A percentile compares a stretch with the other conserved stretches of the same genome.
These are phyloP conservation scores for Dissophora ornata DNA, from an alignment of 192 early-diverging fungal genomes.

Conservation along the genomic window DNA sequence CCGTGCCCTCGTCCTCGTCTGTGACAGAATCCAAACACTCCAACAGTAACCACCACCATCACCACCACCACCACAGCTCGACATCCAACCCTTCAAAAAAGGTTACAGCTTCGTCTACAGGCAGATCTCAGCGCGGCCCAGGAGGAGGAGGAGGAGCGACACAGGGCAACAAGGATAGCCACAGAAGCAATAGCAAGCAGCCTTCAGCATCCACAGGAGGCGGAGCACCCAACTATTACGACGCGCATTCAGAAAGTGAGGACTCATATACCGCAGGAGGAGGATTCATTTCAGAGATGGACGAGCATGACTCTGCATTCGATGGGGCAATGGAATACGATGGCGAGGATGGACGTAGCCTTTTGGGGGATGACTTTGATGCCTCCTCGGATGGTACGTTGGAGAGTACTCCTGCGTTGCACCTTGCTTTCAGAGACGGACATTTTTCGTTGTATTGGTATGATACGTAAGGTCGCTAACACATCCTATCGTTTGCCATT, in stretches of 20 bases:
- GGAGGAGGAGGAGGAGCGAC: neutral
- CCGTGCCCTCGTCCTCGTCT: conserved; percentile 28
- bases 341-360: conserved; percentile 46
- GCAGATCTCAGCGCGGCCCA: conserved; percentile 8
- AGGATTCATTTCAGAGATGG: conserved; percentile 51
- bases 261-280: conserved; percentile 41
- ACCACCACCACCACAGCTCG: conserved; percentile 3
- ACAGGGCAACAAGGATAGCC: conserved; percentile 20
- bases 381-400: conserved; percentile 46
- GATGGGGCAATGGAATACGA: conserved; percentile 53
- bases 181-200: conserved; percentile 16
- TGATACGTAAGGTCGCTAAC: no score
- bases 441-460: no score
- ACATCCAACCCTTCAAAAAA: neutral
- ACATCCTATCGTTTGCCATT: no score
- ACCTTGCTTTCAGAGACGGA: neutral
- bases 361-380: conserved; percentile 51
- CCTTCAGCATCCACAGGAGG: neutral
- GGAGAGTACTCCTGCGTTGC: neutral
- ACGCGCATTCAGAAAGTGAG: conserved; percentile 39
- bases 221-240: neutral
- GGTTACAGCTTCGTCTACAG: conserved; percentile 4
- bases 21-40: conserved; percentile 22
- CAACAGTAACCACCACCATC: conserved; percentile 10
- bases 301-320: conserved; percentile 51